Evolutionary conservation across 768 basidiomycete genomes (phyloP).

Genomic region (Tylopilus sp.): DNA sequence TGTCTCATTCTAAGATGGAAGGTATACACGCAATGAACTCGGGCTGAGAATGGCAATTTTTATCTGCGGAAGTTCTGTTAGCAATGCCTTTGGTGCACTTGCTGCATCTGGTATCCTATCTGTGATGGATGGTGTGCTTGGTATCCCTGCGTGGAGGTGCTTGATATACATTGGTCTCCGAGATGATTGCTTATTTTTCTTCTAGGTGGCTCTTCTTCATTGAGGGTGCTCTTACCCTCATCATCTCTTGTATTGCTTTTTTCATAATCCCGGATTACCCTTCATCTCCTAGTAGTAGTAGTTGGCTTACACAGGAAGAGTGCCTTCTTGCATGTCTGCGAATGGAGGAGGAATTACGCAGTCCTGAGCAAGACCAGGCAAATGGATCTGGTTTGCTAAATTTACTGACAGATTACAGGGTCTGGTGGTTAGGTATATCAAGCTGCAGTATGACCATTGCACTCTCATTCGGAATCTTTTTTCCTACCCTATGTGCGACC

Average conservation of each 20-base stretch:
- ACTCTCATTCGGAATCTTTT: slow-evolving; percentile 73
- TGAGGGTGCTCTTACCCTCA: slow-evolving; percentile 57
- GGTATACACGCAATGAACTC: background rate
- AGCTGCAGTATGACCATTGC: slow-evolving; percentile 53
- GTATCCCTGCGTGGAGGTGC: slow-evolving; percentile 70
- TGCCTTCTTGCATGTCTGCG: slow-evolving; percentile 50
- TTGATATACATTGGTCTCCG: slow-evolving; percentile 7
- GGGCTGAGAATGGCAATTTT: background rate
- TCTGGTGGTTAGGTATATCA: slow-evolving; percentile 74
- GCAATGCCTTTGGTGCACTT: background rate
- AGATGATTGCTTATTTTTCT: background rate
- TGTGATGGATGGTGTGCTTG: slow-evolving; percentile 42
- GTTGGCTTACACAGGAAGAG: slow-evolving; percentile 60
- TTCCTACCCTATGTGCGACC: slow-evolving; percentile 72
- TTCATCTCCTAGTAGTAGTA: slow-evolving; percentile 42
- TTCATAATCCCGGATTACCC: slow-evolving; percentile 76
- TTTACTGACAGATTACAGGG: slow-evolving; percentile 71
- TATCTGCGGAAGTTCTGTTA: background rate
- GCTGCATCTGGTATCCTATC: background rate
- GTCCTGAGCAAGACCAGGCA: slow-evolving; percentile 44
- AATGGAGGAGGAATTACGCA: slow-evolving; percentile 59
- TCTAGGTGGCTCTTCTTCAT: slow-evolving; percentile 68
- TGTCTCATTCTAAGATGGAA: background rate
- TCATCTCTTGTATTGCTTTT: slow-evolving; percentile 46
- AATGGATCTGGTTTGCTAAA: slow-evolving; percentile 45